Conservation (phyloP, 129 eudicot species). For the Artemisia annua region DNA sequence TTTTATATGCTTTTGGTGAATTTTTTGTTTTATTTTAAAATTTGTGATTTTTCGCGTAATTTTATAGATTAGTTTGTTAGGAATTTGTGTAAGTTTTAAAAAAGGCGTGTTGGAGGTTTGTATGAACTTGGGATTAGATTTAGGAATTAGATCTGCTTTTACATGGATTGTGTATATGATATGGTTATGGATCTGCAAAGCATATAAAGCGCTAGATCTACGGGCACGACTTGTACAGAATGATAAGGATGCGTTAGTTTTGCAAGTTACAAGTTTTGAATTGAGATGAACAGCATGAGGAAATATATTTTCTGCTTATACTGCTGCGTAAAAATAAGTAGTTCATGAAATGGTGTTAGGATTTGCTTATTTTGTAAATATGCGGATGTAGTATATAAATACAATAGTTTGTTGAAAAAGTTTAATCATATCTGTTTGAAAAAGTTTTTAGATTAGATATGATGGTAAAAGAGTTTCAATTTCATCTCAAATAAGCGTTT, state of each 20-base stretch:
- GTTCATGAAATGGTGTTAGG: no score
- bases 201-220: neutral
- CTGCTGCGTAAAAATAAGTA: no score
- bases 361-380: no score
- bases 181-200: constrained; percentile 10
- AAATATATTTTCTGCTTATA: no score
- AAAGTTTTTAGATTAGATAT: no score
- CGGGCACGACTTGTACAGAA: neutral
- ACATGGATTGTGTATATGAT: neutral
- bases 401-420: no score
- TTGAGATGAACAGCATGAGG: neutral
- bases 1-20: neutral
- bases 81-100: neutral
- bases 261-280: neutral
- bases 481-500: no score
- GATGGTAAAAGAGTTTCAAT: neutral
- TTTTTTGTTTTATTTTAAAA: neutral
- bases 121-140: neutral
- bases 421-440: no score
- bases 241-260: no score
- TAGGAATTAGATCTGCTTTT: constrained; percentile 10
- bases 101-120: neutral
- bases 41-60: neutral
- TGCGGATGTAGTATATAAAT: no score
- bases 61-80: neutral